Conservation (phyloP, 176 grass and related monocot genomes). For the Aegilops tauschii region DNA sequence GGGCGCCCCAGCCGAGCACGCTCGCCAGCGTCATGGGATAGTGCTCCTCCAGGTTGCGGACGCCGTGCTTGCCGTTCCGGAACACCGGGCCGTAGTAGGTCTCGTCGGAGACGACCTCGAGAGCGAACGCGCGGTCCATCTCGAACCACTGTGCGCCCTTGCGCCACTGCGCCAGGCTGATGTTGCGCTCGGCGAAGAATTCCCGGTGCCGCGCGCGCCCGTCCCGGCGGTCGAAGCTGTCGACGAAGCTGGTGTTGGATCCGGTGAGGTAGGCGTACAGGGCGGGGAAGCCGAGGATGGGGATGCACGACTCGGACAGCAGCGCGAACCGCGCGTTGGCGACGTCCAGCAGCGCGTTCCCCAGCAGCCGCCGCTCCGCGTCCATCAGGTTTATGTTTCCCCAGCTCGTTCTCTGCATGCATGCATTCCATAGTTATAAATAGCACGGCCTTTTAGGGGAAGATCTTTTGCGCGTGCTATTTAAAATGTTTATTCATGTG, state of each 20-base stretch:
- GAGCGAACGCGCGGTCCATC: slow-evolving; percentile 41
- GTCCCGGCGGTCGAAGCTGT: slow-evolving; percentile 43
- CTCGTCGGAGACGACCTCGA: slow-evolving; percentile 51
- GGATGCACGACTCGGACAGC: slow-evolving; percentile 66
- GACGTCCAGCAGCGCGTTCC: slow-evolving; percentile 59
- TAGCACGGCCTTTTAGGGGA: too few species aligned
- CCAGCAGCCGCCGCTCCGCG: slow-evolving; percentile 57
- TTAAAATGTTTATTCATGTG: too few species aligned
- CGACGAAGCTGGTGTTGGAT: slow-evolving; percentile 53
- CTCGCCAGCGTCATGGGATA: slow-evolving; percentile 60
- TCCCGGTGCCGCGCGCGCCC: slow-evolving; percentile 46
- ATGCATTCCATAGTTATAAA: too few species aligned
- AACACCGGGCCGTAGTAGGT: slow-evolving; percentile 55
- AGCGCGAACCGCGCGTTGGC: slow-evolving; percentile 60
- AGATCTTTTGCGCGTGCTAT: too few species aligned
- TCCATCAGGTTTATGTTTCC: slow-evolving; percentile 46
- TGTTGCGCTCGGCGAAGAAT: slow-evolving; percentile 36
- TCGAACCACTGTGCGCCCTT: slow-evolving; percentile 87
- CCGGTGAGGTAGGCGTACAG: slow-evolving; percentile 41
- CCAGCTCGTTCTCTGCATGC: slow-evolving; percentile 52
- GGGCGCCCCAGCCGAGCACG: slow-evolving; percentile 23
- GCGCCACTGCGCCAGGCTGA: slow-evolving; percentile 52
- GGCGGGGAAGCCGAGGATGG: slow-evolving; percentile 31
- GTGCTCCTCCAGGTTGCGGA: slow-evolving; percentile 76
- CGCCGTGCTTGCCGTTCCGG: slow-evolving; percentile 3